phyloP scores from a whole-genome alignment of 1,284 basidiomycete species.

The Marasmius oreades region DNA sequence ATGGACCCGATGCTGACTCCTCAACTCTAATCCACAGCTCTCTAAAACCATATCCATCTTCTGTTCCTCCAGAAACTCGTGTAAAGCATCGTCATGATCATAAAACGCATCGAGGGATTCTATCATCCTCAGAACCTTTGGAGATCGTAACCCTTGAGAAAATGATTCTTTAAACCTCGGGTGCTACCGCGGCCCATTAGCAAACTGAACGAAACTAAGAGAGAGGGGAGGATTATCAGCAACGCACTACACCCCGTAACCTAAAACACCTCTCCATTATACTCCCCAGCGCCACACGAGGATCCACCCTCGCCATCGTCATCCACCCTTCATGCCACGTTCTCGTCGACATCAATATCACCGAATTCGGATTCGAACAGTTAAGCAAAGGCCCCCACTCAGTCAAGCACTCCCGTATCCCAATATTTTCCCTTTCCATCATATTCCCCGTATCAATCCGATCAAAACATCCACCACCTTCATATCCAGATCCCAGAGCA shows the following conservation, averaged over 20 bases:
- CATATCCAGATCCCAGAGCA: conserved; percentile 31
- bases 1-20: conserved; percentile 27
- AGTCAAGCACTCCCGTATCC: conserved; percentile 28
- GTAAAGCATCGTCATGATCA: conserved; percentile 34
- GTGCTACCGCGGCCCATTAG: conserved; percentile 13
- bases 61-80: conserved; percentile 27
- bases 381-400: conserved; percentile 38
- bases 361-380: conserved; percentile 28
- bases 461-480: conserved; percentile 31
- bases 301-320: conserved; percentile 28
- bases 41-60: conserved; percentile 20
- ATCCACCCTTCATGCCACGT: conserved; percentile 28
- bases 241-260: conserved; percentile 25
- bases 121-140: conserved; percentile 28
- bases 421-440: conserved; percentile 32
- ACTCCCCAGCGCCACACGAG: conserved; percentile 25
- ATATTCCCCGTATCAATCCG: conserved; percentile 35
- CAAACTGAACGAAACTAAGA: neutral
- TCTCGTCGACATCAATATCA: conserved; percentile 35
- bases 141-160: conserved; percentile 26
- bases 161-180: conserved; percentile 14
- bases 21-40: conserved; percentile 24
- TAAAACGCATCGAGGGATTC: conserved; percentile 36
- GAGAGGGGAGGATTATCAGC: neutral
- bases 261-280: conserved; percentile 29